phyloP scores from a whole-genome alignment of 2,329 filamentous ascomycete species.

The Pseudofabraea citricarpa region DNA sequence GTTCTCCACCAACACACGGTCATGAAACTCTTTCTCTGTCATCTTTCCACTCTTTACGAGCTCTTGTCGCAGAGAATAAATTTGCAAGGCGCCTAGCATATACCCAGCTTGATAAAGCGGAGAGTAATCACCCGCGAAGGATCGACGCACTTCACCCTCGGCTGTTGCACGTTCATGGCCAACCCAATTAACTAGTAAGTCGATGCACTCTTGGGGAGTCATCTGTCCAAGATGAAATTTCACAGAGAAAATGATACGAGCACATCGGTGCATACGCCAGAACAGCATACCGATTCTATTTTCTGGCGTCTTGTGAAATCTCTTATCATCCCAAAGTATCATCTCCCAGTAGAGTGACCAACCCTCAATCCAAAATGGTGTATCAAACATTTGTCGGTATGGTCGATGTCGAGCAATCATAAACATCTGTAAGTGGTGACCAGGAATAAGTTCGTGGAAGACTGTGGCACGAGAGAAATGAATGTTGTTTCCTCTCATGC shows the following conservation, averaged over 20 bases:
- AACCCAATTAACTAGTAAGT: constrained; percentile 50
- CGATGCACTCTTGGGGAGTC: constrained; percentile 48
- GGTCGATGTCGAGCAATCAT: constrained; percentile 40
- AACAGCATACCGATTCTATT: constrained; percentile 54
- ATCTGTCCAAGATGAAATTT: constrained; percentile 53
- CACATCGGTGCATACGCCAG: constrained; percentile 59
- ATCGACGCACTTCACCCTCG: constrained; percentile 54
- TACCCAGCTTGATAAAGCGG: constrained; percentile 57
- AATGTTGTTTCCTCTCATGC: constrained; percentile 53
- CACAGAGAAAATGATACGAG: constrained; percentile 53
- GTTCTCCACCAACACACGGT: constrained; percentile 44
- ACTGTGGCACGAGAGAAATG: constrained; percentile 54
- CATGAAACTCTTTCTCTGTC: constrained; percentile 51
- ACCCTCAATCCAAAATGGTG: constrained; percentile 55
- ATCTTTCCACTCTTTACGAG: constrained; percentile 33
- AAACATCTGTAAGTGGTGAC: constrained; percentile 50
- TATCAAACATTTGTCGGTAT: constrained; percentile 48
- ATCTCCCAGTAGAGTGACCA: constrained; percentile 61
- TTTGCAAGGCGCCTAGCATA: constrained; percentile 53
- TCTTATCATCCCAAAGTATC: constrained; percentile 47
- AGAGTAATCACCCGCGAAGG: constrained; percentile 49
- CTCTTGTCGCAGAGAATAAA: constrained; percentile 46
- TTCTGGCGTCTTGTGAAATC: constrained; percentile 45
- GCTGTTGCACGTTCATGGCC: constrained; percentile 55
- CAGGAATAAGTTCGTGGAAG: constrained; percentile 58